Conservation (phyloP, 768 basidiomycete genomes). For the Kwoniella pini region DNA sequence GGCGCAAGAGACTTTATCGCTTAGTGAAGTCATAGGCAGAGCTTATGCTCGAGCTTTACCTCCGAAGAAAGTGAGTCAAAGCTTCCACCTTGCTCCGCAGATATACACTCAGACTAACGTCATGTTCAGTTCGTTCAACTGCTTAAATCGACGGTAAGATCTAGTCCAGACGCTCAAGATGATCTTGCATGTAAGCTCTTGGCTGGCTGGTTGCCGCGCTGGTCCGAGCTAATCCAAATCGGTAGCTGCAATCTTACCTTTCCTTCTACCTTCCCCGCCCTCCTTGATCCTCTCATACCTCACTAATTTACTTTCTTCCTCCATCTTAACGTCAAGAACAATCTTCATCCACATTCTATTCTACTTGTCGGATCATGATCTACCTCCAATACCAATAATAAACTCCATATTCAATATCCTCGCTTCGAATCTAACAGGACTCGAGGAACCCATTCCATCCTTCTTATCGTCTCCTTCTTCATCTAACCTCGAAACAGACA, state of each 20-base stretch:
- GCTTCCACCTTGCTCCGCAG: no score
- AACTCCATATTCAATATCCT: conserved; percentile 21
- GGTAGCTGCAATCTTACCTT: conserved; percentile 23
- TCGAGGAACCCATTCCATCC: conserved; percentile 27
- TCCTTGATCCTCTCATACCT: conserved; percentile 33
- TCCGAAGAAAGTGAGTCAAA: conserved; percentile 26
- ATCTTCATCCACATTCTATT: conserved; percentile 17
- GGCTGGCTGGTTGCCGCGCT: neutral
- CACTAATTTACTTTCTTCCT: conserved; percentile 10
- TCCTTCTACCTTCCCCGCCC: conserved; percentile 20
- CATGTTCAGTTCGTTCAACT: no score
- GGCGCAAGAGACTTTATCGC: conserved; percentile 14
- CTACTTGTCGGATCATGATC: conserved; percentile 1
- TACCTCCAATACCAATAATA: conserved; percentile 16
- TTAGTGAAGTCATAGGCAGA: conserved; percentile 17
- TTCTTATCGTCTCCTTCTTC: conserved; percentile 2
- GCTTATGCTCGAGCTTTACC: conserved; percentile 30
- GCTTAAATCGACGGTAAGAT: neutral
- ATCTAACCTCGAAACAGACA: neutral
- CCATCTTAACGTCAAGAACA: conserved; percentile 16
- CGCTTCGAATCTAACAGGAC: conserved; percentile 12
- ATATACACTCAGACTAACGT: no score
- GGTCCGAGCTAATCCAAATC: neutral
- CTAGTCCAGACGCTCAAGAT: neutral
- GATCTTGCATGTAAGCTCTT: conserved; percentile 7